Percentiles rank a stretch among this genome's conserved stretches.
Evolutionary conservation across 192 early-diverging fungal species (phyloP).

Genomic region (Coemansia sp.): DNA sequence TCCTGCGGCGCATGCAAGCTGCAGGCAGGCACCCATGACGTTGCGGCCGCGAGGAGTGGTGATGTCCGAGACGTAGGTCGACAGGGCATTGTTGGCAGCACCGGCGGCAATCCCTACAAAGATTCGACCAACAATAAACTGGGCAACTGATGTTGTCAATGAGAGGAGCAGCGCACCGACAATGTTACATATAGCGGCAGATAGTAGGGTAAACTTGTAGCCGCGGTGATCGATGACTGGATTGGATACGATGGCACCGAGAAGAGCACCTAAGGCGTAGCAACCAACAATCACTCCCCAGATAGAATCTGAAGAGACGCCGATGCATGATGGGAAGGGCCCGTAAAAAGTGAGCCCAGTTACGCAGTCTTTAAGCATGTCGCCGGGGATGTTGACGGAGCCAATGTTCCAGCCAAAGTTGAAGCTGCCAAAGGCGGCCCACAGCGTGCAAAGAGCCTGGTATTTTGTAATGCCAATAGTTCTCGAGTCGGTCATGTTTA

Average conservation of each 20-base stretch:
- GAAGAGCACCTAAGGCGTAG: conserved; percentile 61
- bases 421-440: conserved; percentile 52
- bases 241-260: conserved; percentile 63
- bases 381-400: conserved; percentile 59
- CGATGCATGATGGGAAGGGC: conserved; percentile 47
- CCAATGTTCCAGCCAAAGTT: conserved; percentile 59
- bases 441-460: conserved; percentile 46
- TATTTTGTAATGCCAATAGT: conserved; percentile 48
- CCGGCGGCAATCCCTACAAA: conserved; percentile 73
- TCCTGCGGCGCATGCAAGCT: conserved; percentile 75
- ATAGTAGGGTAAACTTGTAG: conserved; percentile 63
- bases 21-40: conserved; percentile 68
- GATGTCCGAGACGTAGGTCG: conserved; percentile 81
- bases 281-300: conserved; percentile 62
- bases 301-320: conserved; percentile 38
- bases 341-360: conserved; percentile 46
- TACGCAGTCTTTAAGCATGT: conserved; percentile 54
- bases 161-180: conserved; percentile 63
- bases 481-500: conserved; percentile 46
- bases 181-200: conserved; percentile 66
- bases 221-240: conserved; percentile 58
- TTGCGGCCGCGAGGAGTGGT: conserved; percentile 69
- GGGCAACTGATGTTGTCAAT: conserved; percentile 56
- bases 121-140: conserved; percentile 72
- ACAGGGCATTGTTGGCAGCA: conserved; percentile 55